Evolutionary conservation across 768 basidiomycete species (phyloP).

Genomic region (Coprinopsis cinerea): DNA sequence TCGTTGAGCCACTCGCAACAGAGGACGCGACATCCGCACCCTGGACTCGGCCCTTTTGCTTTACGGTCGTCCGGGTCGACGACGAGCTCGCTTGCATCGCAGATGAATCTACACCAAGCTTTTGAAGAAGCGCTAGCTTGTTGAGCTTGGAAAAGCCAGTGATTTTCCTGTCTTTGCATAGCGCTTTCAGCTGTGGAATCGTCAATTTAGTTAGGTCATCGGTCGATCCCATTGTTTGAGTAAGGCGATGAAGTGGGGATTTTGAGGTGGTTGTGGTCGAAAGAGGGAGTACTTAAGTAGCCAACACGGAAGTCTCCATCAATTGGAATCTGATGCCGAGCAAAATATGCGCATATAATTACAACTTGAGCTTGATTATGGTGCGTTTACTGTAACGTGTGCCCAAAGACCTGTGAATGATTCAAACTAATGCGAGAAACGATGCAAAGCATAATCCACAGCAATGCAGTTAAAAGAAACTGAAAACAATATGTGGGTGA

Average conservation of each 20-base stretch:
- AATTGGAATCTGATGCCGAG: not conserved
- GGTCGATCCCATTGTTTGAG: not conserved
- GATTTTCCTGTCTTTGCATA: constrained; percentile 62
- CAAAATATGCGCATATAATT: constrained; percentile 1
- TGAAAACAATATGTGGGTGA: no score
- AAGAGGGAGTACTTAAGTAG: not conserved
- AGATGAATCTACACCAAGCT: constrained; percentile 18
- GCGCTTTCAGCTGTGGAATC: constrained; percentile 55
- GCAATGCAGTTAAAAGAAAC: no score
- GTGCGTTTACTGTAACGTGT: no score
- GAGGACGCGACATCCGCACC: no score
- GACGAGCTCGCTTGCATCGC: not conserved
- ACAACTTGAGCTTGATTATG: constrained; percentile 1
- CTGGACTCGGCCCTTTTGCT: no score
- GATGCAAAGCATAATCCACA: not conserved
- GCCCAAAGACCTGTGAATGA: no score
- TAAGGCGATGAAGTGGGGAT: not conserved
- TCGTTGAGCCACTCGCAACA: no score
- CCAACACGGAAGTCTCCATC: not conserved
- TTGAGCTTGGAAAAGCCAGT: constrained; percentile 62
- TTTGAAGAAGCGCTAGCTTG: constrained; percentile 53
- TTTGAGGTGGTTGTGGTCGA: not conserved
- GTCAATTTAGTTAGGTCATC: constrained; percentile 42
- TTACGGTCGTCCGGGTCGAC: not conserved
- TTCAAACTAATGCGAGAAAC: no score